Evolutionary conservation across 306 rosid species (phyloP), one percentile per base, ranked within the genome.

Genomic region (Macrotyloma uniflorum): DNA sequence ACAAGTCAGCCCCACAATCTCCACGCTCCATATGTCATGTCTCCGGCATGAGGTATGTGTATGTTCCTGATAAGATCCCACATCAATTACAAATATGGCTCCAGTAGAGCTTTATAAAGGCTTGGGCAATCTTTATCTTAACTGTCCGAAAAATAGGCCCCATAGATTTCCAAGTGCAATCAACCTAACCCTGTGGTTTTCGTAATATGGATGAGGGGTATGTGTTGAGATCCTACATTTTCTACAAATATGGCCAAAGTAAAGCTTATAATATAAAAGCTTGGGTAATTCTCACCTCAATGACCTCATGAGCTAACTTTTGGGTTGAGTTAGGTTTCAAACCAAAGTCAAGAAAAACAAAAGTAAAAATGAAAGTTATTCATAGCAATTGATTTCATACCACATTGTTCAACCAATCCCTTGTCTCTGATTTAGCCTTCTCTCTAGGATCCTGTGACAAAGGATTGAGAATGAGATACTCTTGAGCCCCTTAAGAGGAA

Each of bases 391-490:
- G n/a, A 67, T 70, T 66, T 75, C 88, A 47, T 90, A 92, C 97
- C 97, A 92, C 90, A 76, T 62, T 90, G 88, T 92, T 92, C 87
- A 92, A 83, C 97, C 97, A 92, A 78, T 92, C 97, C 83, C 97
- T 88, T 16, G 97, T 92, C 89, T 92, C 97, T 69, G 93, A 79
- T 66, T 92, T 92, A 71, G 97, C 97, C 87, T 89, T 92, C 89
- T 90, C 97, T 84, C 79, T 92, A 20, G 97, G 97, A 85, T 92
- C 97, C 97, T 92, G 66, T 63, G 49, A 77, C 24, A 78, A 75
- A 72, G 83, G 46, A 67, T 67, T 13, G 54, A 45, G 46, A 74
- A 45, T 14, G 45, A n/a, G 45, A 67, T 23, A 74, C 6, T 35
- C 26, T 54, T 70, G 42, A 50, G 59, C 14, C 53, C 55, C 16